A percentile compares a stretch with the other conserved stretches of the same genome.
These are phyloP conservation scores for Wickerhamomyces rabaulensis DNA, from an alignment of 805 yeast species.

Conservation along the genomic window DNA sequence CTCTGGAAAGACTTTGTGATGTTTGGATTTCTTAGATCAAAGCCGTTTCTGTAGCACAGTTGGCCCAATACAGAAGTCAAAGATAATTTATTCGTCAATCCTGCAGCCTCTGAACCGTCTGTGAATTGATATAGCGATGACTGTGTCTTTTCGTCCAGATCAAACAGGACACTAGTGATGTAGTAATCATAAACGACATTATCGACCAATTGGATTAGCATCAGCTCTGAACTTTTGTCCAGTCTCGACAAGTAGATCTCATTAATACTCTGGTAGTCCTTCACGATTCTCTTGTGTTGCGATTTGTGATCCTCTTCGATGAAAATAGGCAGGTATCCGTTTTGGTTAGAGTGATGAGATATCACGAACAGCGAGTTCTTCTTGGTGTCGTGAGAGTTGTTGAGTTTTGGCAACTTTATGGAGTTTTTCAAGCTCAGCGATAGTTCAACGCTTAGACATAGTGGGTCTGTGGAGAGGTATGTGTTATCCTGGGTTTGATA, in stretches of 20 bases:
- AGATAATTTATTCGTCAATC: slow-evolving; percentile 8
- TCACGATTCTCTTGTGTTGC: slow-evolving; percentile 29
- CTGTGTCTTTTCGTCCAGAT: slow-evolving; percentile 16
- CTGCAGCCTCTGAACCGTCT: slow-evolving; percentile 6
- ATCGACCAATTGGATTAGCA: slow-evolving; percentile 40
- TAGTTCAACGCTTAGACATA: slow-evolving; percentile 43
- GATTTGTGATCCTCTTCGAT: slow-evolving; percentile 40
- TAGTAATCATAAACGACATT: slow-evolving; percentile 46
- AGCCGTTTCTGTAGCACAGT: slow-evolving; percentile 29
- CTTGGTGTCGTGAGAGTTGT: slow-evolving; percentile 11
- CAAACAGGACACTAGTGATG: slow-evolving; percentile 29
- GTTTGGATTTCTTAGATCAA: slow-evolving; percentile 32
- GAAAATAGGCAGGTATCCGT: slow-evolving; percentile 48
- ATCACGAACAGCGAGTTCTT: slow-evolving; percentile 36
- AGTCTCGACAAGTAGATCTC: slow-evolving; percentile 31
- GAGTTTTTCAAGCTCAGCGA: slow-evolving; percentile 40
- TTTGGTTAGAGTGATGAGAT: slow-evolving; percentile 44
- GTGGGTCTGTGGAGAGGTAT: slow-evolving; percentile 52
- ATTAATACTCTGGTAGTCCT: slow-evolving; percentile 32
- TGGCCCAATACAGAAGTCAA: slow-evolving; percentile 12
- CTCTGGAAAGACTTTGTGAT: slow-evolving; percentile 12
- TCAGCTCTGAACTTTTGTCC: slow-evolving; percentile 25
- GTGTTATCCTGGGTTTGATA: slow-evolving; percentile 24
- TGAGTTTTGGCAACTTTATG: slow-evolving; percentile 35
- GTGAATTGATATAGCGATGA: slow-evolving; percentile 19